These are phyloP conservation scores for Lasiosphaeria ovina DNA, from an alignment of 495 filamentous ascomycete species.

Conservation along the genomic window DNA sequence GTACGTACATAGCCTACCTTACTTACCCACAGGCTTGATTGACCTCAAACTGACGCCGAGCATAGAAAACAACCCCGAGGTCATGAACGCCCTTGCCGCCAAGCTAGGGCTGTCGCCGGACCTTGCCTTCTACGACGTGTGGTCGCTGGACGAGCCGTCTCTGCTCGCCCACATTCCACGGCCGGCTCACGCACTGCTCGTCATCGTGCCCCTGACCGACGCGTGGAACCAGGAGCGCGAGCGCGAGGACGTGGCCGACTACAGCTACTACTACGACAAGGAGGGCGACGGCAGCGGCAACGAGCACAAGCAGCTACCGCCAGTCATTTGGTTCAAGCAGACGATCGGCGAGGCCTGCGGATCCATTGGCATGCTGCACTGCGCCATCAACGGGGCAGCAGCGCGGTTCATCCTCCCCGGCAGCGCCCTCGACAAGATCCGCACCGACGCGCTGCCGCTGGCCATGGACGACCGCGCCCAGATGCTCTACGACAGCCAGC, in stretches of 20 bases:
- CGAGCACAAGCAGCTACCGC: slow-evolving; percentile 21
- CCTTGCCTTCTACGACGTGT: slow-evolving; percentile 79
- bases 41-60: not conserved
- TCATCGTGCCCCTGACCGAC: slow-evolving; percentile 68
- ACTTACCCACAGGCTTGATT: not conserved
- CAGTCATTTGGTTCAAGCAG: slow-evolving; percentile 81
- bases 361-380: slow-evolving; percentile 77
- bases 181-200: slow-evolving; percentile 69
- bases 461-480: slow-evolving; percentile 59
- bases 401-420: slow-evolving; percentile 44
- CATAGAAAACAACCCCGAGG: slow-evolving; percentile 62
- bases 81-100: slow-evolving; percentile 70
- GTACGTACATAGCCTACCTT: not conserved
- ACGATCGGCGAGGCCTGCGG: slow-evolving; percentile 89
- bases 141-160: slow-evolving; percentile 68
- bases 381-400: slow-evolving; percentile 57
- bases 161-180: slow-evolving; percentile 71
- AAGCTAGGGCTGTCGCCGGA: slow-evolving; percentile 64
- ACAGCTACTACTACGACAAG: slow-evolving; percentile 30
- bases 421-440: slow-evolving; percentile 42
- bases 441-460: slow-evolving; percentile 45
- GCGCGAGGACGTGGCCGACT: slow-evolving; percentile 53
- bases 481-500: slow-evolving; percentile 66
- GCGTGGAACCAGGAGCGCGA: slow-evolving; percentile 59
- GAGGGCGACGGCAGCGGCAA: slow-evolving; percentile 7